Evolutionary conservation across 2,329 filamentous ascomycete genomes (phyloP).

Genomic region (Venturia oleaginea): DNA sequence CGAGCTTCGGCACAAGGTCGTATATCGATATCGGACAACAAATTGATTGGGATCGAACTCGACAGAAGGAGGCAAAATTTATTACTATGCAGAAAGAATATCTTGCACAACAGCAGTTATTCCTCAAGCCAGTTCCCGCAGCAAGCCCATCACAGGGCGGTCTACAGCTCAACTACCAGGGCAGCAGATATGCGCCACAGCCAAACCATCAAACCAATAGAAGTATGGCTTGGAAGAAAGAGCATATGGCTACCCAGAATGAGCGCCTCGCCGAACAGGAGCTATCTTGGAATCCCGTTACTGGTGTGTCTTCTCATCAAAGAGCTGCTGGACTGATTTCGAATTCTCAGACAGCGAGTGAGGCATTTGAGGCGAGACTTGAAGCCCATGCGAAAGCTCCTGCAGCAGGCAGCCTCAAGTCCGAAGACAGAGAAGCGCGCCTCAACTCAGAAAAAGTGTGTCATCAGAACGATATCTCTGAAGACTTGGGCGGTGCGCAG

Average conservation of each 20-base stretch:
- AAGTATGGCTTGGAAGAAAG: no score
- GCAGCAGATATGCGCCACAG: conserved; percentile 45
- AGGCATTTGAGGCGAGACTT: not conserved
- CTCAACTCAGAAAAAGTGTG: not conserved
- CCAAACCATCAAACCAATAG: conserved; percentile 65
- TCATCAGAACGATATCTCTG: not conserved
- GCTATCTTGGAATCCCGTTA: not conserved
- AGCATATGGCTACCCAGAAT: no score
- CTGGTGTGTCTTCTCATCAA: not conserved
- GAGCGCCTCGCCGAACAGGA: no score
- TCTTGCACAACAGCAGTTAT: conserved; percentile 73
- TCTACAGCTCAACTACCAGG: conserved; percentile 46
- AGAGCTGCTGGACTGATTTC: not conserved
- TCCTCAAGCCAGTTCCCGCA: conserved; percentile 63
- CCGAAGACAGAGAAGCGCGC: not conserved
- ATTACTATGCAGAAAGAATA: conserved; percentile 95
- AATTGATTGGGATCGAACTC: conserved; percentile 89
- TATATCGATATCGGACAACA: conserved; percentile 96
- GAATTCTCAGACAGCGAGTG: not conserved
- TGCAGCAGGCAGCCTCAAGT: not conserved
- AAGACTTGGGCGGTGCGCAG: no score
- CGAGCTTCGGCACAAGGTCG: conserved; percentile 89
- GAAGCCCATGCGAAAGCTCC: not conserved
- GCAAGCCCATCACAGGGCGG: conserved; percentile 42
- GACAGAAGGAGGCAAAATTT: conserved; percentile 95